phyloP scores from a whole-genome alignment of 192 early-diverging fungal genomes.

The Mortierella claussenii region DNA sequence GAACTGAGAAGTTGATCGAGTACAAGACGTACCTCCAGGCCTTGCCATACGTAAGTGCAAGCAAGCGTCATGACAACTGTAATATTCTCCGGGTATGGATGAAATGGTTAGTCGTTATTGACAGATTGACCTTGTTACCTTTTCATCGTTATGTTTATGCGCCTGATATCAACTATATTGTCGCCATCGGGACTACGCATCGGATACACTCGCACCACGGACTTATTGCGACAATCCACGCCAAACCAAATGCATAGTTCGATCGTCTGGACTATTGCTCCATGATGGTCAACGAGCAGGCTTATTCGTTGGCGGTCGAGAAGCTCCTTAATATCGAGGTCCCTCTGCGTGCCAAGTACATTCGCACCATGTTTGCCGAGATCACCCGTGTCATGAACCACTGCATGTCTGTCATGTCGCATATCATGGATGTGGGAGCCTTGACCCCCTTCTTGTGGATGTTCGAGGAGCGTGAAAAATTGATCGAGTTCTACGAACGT shows the following conservation, averaged over 20 bases:
- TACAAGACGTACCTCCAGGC: conserved; percentile 99
- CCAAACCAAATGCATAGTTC: too few relatives aligned
- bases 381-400: conserved; percentile 98
- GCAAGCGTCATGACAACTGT: too few relatives aligned
- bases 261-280: conserved; percentile 98
- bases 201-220: too few relatives aligned
- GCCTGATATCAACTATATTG: conserved; percentile 1
- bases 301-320: conserved; percentile 97
- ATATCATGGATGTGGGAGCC: conserved; percentile 98
- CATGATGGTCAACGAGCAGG: conserved; percentile 99
- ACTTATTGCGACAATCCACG: too few relatives aligned
- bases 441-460: conserved; percentile 98
- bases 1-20: conserved; percentile 99
- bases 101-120: too few relatives aligned
- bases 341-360: conserved; percentile 93
- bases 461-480: conserved; percentile 99
- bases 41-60: conserved; percentile 86
- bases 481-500: conserved; percentile 99
- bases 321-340: conserved; percentile 98
- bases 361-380: conserved; percentile 97
- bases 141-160: too few relatives aligned
- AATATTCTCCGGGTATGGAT: too few relatives aligned
- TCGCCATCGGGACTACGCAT: too few relatives aligned
- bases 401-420: conserved; percentile 96
- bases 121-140: too few relatives aligned